Evolutionary conservation across 2,329 filamentous ascomycete genomes (phyloP).

Genomic region (Camillea tinctor): DNA sequence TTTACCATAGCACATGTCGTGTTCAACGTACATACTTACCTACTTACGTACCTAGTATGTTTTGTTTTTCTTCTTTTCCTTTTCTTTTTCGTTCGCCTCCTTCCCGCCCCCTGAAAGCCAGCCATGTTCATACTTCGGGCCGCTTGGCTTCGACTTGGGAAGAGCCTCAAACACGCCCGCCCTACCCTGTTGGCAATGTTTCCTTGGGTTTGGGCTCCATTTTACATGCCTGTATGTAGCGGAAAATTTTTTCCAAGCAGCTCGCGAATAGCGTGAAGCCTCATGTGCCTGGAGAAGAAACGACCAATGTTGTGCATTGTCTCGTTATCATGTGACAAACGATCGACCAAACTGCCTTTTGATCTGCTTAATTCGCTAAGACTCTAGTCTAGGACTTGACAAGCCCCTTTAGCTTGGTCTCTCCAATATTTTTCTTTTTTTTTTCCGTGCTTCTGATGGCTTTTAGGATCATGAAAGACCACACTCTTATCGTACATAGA

Average conservation of each 20-base stretch:
- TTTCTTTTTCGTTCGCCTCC: neutral
- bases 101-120: neutral
- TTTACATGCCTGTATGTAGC: neutral
- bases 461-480: neutral
- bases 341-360: neutral
- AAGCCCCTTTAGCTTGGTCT: neutral
- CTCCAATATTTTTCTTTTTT: neutral
- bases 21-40: too few relatives aligned
- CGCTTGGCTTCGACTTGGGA: neutral
- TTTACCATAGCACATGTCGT: neutral
- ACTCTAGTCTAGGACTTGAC: neutral
- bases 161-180: neutral
- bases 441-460: neutral
- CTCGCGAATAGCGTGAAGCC: neutral
- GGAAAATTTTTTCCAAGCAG: neutral
- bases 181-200: neutral
- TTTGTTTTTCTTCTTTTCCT: neutral
- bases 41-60: too few relatives aligned
- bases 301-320: slow-evolving; percentile 14
- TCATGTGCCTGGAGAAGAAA: neutral
- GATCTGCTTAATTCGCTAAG: neutral
- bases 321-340: slow-evolving; percentile 24
- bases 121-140: neutral
- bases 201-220: neutral
- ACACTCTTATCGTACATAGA: neutral